phyloP scores from a whole-genome alignment of 2,329 filamentous ascomycete species.

The Cladobotryum protrusum region DNA sequence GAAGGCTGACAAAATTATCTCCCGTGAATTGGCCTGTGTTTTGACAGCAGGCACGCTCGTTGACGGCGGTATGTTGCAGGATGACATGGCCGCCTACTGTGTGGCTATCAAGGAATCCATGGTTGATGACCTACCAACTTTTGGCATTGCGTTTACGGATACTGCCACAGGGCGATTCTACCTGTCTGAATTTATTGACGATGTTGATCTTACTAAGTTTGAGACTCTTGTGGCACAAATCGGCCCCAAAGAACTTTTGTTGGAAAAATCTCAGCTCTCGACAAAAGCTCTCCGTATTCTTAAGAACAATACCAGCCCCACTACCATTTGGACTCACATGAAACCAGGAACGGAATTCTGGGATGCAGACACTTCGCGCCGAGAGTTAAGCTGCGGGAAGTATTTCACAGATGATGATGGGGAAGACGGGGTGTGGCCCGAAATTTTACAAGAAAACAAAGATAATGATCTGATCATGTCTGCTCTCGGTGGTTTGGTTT shows the following conservation, averaged over 20 bases:
- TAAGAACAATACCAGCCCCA: constrained; percentile 90
- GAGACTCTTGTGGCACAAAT: constrained; percentile 95
- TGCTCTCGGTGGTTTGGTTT: constrained; percentile 79
- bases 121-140: constrained; percentile 67
- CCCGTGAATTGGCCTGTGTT: constrained; percentile 82
- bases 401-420: constrained; percentile 65
- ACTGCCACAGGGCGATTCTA: constrained; percentile 94
- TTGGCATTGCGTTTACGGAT: constrained; percentile 91
- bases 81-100: constrained; percentile 96
- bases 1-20: constrained; percentile 90
- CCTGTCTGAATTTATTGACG: constrained; percentile 85
- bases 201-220: constrained; percentile 90
- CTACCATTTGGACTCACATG: constrained; percentile 90
- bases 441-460: constrained; percentile 62
- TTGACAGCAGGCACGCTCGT: constrained; percentile 89
- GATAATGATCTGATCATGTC: constrained; percentile 84
- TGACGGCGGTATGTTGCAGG: constrained; percentile 92
- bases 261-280: constrained; percentile 83
- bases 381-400: constrained; percentile 70
- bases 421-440: constrained; percentile 65
- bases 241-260: constrained; percentile 75
- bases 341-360: constrained; percentile 87
- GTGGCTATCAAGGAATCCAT: constrained; percentile 85
- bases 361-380: constrained; percentile 73
- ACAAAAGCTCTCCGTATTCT: constrained; percentile 86